These are phyloP conservation scores for Bruguiera parviflora DNA, from an alignment of 345 rosid genomes.

Conservation along the genomic window DNA sequence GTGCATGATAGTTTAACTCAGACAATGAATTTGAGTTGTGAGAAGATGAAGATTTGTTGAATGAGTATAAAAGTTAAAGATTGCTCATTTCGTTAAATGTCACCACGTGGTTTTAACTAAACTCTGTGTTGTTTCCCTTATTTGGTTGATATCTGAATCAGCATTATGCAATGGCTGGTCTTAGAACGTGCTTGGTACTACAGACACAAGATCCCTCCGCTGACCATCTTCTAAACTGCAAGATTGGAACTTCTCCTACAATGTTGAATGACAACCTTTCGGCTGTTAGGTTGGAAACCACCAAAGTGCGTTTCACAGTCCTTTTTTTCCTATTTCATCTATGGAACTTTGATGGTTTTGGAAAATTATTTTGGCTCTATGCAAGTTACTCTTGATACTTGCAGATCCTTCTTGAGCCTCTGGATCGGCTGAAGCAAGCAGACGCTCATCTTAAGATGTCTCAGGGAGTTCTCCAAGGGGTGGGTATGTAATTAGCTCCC, in stretches of 20 bases:
- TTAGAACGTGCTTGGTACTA: constrained; percentile 68
- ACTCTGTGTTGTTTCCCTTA: neutral
- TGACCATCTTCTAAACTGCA: constrained; percentile 64
- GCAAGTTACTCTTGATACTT: constrained; percentile 18
- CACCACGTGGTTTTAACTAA: neutral
- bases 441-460: constrained; percentile 71
- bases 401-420: constrained; percentile 90
- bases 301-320: constrained; percentile 44
- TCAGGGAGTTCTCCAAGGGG: constrained; percentile 92
- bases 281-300: constrained; percentile 70
- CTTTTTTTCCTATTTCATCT: neutral
- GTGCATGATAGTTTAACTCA: no score
- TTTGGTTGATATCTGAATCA: constrained; percentile 17
- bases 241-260: constrained; percentile 65
- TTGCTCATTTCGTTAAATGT: neutral
- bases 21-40: no score
- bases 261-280: constrained; percentile 56
- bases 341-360: neutral
- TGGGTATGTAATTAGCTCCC: constrained; percentile 51
- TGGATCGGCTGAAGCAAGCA: constrained; percentile 66
- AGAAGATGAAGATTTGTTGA: no score
- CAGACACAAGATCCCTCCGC: constrained; percentile 80
- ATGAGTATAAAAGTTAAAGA: no score
- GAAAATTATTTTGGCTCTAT: neutral
- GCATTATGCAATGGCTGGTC: constrained; percentile 80